Base-by-base conservation (phyloP, 768 basidiomycete genomes). In the Tephrocybe rancida region DNA sequence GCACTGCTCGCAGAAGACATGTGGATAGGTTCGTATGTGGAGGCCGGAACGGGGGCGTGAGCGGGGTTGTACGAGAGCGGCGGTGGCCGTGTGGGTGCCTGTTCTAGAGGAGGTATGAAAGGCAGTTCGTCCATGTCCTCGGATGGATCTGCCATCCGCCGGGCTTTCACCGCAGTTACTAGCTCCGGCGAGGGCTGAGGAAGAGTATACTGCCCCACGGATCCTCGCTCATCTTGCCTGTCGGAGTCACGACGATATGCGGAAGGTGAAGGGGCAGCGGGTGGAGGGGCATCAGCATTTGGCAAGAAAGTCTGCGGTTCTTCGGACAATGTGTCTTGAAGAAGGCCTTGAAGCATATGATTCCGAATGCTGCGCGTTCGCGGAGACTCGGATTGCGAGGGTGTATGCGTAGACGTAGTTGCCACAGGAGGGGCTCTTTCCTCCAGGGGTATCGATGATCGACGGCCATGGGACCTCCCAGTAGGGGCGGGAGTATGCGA, bases 1-100 rank as follows among this genome's bases (percentile, higher is more conserved):
- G 74, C 80, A 34, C 74, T 74, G 52, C 82, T 84, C 9, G 83
- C 83, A 47, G 75, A 74, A 21, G 80, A 80, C 24, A 54, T 26
- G 22, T 43, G 37, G 3, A 19, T 19, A 21, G 52, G 45, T 42
- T 47, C 46, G n/a, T 48, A 21, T 3, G 45, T 13, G 18, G 45
- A 24, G n/a, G 35, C 35, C n/a, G 35, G 35, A 6, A 78, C 44
- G 32, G 66, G 66, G 43, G 64, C 44, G 34, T 54, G 24, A 60
- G 50, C 21, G 10, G 46, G 58, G 4, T 60, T 57, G 3, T 63
- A 58, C 11, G 60, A 38, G 10, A 43, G 38, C 5, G 57, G 34
- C 18, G 49, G 56, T 11, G 48, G 35, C 32, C 34, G 50, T 42
- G 42, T 32, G 37, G 61, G 60, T 19, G 32, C 44, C 13, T 52